These are phyloP conservation scores for Medicago truncatula DNA, from an alignment of 306 rosid genomes.

Conservation along the genomic window DNA sequence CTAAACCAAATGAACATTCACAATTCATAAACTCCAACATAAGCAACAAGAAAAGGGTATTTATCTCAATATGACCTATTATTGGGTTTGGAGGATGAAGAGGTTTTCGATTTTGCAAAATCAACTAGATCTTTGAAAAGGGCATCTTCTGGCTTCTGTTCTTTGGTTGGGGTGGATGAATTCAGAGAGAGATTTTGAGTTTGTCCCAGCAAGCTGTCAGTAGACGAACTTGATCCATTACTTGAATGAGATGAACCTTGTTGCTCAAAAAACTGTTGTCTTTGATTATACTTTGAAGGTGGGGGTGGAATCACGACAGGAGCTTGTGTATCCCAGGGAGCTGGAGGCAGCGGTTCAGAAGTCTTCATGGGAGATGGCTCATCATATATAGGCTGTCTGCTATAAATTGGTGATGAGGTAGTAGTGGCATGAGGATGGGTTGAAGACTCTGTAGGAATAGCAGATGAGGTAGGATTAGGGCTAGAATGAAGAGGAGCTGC, in stretches of 20 bases:
- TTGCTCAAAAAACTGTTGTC: conserved; percentile 82
- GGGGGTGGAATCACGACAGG: conserved; percentile 73
- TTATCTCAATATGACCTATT: conserved; percentile 68
- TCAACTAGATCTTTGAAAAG: conserved; percentile 87
- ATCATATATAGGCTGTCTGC: conserved; percentile 64
- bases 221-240: conserved; percentile 65
- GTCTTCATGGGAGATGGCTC: conserved; percentile 67
- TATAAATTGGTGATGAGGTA: conserved; percentile 54
- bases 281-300: conserved; percentile 72
- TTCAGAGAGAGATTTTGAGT: conserved; percentile 78
- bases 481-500: conserved; percentile 50
- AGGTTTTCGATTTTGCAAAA: conserved; percentile 82
- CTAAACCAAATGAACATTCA: conserved; percentile 45
- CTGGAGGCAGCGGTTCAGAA: conserved; percentile 65
- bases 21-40: conserved; percentile 46
- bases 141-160: conserved; percentile 79
- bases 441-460: conserved; percentile 49
- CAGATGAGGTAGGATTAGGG: conserved; percentile 52
- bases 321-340: conserved; percentile 72
- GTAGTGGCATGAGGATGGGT: conserved; percentile 45
- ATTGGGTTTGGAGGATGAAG: conserved; percentile 75
- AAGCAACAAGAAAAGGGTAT: conserved; percentile 32
- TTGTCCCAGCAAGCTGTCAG: conserved; percentile 74
- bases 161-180: conserved; percentile 62
- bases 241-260: conserved; percentile 54